Base-by-base conservation (phyloP, 2,329 filamentous ascomycete species). In the Diplodia intermedia region DNA sequence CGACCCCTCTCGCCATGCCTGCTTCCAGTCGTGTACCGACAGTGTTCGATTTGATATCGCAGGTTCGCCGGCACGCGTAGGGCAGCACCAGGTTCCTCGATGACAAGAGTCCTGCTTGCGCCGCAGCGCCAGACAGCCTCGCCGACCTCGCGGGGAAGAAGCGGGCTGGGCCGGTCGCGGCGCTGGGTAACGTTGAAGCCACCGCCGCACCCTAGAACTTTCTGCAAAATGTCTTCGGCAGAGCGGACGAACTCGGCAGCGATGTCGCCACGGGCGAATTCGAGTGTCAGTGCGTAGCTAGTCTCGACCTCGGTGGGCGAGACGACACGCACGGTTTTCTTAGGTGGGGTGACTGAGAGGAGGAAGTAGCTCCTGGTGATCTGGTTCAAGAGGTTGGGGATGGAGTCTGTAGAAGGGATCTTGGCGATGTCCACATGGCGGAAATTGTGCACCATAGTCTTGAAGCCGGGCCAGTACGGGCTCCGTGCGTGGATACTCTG, bases 181-280 rank as follows among this genome's bases (percentile, higher is more conserved):
- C 47, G 31, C 12, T 63, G 60, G 55, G 65, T 36, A 23, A 60
- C 66, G 4, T 68, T 69, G 36, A 53, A 40, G 18, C 14, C 26
- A 26, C 26, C 26, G 26, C 26, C 26, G 26, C 26, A 26, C 26
- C 26, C 12, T 31, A 38, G 18, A 11, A 43, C 40, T 8, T 11
- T 40, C 15, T 29, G 43, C 31, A n/a, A 14, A 18, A n/a, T 8
- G n/a, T 14, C 6, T n/a, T 18, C 18, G 15, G 60, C 11, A 5
- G n/a, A 15, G 31, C 54, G 49, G 62, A 60, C 29, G 65, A 50
- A 53, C 7, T 47, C 60, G 7, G 60, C 43, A 20, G 60, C 60
- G 11, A 31, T 20, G 31, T 52, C 60, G 47, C 60, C 60, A 31
- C 47, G 60, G 26, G 60, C 43, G 47, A 63, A 63, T 31, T 63